Percentiles rank a stretch among this genome's conserved stretches.
Conservation (phyloP, 2,329 filamentous ascomycete species). For the Hypoxylon sp. region DNA sequence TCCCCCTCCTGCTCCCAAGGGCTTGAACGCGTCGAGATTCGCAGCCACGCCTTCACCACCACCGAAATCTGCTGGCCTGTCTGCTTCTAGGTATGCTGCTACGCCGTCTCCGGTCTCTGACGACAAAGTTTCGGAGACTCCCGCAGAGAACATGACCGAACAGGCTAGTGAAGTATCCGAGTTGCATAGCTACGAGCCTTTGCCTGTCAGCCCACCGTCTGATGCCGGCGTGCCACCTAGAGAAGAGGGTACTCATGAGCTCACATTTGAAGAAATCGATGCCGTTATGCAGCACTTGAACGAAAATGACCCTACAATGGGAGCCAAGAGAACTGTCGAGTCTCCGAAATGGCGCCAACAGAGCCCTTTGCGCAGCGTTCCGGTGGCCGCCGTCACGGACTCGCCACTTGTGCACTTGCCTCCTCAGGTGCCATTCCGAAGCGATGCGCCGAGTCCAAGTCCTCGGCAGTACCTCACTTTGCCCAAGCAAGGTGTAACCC, state of each 20-base stretch:
- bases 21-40: conserved; percentile 63
- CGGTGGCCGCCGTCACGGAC: conserved; percentile 57
- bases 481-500: conserved; percentile 62
- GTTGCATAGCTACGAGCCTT: conserved; percentile 52
- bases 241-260: conserved; percentile 54
- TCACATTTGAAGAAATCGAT: conserved; percentile 87
- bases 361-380: conserved; percentile 57
- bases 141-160: conserved; percentile 8
- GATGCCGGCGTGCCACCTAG: conserved; percentile 45
- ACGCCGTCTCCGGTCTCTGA: conserved; percentile 56
- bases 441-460: conserved; percentile 80
- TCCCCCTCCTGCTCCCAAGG: conserved; percentile 55
- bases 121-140: conserved; percentile 25
- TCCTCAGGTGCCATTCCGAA: conserved; percentile 66
- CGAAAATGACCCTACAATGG: conserved; percentile 77
- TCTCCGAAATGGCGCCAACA: conserved; percentile 62
- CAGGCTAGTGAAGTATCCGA: conserved; percentile 47
- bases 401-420: conserved; percentile 68
- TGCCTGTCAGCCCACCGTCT: conserved; percentile 52
- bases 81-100: conserved; percentile 61
- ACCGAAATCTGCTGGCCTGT: conserved; percentile 59
- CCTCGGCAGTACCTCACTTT: conserved; percentile 67
- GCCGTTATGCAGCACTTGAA: conserved; percentile 91
- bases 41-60: conserved; percentile 58
- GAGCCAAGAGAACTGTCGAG: conserved; percentile 73